phyloP scores from a whole-genome alignment of 768 basidiomycete genomes.

The Boletus eberwhitei region DNA sequence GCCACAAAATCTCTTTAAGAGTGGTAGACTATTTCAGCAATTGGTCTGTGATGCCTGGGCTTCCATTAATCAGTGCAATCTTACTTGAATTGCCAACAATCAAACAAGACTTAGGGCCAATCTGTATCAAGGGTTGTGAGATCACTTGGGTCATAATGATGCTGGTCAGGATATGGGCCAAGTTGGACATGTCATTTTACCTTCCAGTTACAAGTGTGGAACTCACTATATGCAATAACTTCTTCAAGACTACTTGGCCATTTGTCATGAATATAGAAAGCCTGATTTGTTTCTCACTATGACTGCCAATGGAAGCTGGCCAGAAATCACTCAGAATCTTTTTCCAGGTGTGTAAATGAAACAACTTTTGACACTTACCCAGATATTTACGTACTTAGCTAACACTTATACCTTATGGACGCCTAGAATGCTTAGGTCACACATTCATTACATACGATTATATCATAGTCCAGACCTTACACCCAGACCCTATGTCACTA shows the following conservation, averaged over 20 bases:
- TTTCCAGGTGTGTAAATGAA: slow-evolving; percentile 16
- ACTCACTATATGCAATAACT: slow-evolving; percentile 41
- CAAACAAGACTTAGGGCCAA: slow-evolving; percentile 35
- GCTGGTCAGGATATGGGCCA: not conserved
- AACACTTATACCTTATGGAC: too few species aligned
- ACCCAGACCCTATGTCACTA: too few species aligned
- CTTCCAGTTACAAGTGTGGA: slow-evolving; percentile 40
- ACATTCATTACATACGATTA: too few species aligned
- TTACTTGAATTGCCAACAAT: slow-evolving; percentile 35
- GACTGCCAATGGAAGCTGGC: slow-evolving; percentile 51
- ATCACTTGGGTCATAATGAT: slow-evolving; percentile 15
- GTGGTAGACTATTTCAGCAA: slow-evolving; percentile 40
- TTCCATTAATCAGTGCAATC: slow-evolving; percentile 37
- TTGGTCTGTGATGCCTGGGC: slow-evolving; percentile 47
- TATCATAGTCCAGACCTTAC: too few species aligned
- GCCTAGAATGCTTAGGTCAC: too few species aligned
- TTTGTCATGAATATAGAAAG: slow-evolving; percentile 35
- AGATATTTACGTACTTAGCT: too few species aligned
- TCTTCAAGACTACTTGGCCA: slow-evolving; percentile 46
- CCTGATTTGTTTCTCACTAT: slow-evolving; percentile 51
- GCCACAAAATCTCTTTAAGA: slow-evolving; percentile 6
- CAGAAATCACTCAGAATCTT: slow-evolving; percentile 39
- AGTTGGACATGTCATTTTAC: slow-evolving; percentile 10
- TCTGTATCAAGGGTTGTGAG: slow-evolving; percentile 18
- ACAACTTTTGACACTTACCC: too few species aligned